Conservation (phyloP, 805 yeast genomes). For the Kuraishia cidri region DNA sequence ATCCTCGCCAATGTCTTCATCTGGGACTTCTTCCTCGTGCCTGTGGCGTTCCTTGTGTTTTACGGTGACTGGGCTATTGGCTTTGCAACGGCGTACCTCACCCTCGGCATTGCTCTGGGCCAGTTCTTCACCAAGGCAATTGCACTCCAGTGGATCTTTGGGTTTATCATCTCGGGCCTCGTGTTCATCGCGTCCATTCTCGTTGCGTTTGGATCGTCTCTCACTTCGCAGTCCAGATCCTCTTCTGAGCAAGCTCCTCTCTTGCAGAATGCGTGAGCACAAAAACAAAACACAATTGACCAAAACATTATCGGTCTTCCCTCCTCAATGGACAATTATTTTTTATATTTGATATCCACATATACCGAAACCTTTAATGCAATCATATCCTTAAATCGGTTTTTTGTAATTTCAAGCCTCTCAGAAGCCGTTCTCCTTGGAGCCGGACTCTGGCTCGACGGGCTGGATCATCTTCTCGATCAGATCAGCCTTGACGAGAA, state of each 20-base stretch:
- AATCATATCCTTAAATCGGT: no score
- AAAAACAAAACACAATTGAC: no score
- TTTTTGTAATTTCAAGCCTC: no score
- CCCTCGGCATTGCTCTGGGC: slow-evolving; percentile 60
- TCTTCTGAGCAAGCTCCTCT: slow-evolving; percentile 23
- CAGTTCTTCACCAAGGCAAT: slow-evolving; percentile 61
- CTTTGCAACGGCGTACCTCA: slow-evolving; percentile 44
- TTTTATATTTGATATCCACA: no score
- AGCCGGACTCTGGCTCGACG: slow-evolving; percentile 1
- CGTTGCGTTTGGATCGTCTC: slow-evolving; percentile 29
- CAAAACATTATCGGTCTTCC: not conserved
- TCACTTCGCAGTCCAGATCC: slow-evolving; percentile 5
- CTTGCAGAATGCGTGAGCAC: slow-evolving; percentile 9
- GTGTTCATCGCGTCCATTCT: slow-evolving; percentile 42
- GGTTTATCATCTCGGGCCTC: slow-evolving; percentile 52
- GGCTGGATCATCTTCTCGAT: slow-evolving; percentile 26
- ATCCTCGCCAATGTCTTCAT: slow-evolving; percentile 63
- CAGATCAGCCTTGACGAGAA: slow-evolving; percentile 18
- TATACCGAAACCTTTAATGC: no score
- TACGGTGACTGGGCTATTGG: slow-evolving; percentile 71
- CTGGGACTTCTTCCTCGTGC: slow-evolving; percentile 71
- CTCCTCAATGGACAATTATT: no score
- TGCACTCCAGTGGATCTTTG: slow-evolving; percentile 85
- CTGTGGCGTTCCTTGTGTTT: slow-evolving; percentile 44
- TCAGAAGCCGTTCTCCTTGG: no score